phyloP scores from a whole-genome alignment of 1,284 basidiomycete genomes.

The Boletellus dicymbophilus region DNA sequence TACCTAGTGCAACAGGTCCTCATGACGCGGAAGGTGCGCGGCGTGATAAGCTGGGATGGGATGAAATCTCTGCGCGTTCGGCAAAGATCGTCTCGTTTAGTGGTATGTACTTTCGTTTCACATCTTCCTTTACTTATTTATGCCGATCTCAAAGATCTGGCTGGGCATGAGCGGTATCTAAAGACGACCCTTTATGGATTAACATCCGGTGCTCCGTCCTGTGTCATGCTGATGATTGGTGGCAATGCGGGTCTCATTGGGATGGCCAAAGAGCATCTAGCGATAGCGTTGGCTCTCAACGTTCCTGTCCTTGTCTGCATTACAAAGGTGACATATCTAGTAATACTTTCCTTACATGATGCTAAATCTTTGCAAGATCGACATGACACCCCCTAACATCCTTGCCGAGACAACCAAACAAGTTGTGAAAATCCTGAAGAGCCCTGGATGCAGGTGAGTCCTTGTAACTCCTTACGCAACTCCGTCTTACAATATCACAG shows the following conservation, averaged over 20 bases:
- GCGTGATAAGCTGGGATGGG: slow-evolving; percentile 91
- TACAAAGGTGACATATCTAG: slow-evolving; percentile 71
- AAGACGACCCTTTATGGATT: slow-evolving; percentile 96
- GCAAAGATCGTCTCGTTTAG: slow-evolving; percentile 97
- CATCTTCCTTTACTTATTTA: neutral
- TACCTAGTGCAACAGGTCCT: slow-evolving; percentile 61
- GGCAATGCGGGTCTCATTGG: slow-evolving; percentile 96
- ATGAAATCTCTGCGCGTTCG: slow-evolving; percentile 90
- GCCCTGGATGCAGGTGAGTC: slow-evolving; percentile 85
- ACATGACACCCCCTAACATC: slow-evolving; percentile 96
- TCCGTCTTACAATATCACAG: slow-evolving; percentile 36
- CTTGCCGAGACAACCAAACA: slow-evolving; percentile 91
- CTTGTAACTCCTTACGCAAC: neutral
- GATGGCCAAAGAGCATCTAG: slow-evolving; percentile 98
- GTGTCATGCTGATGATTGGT: slow-evolving; percentile 95
- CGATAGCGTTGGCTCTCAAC: slow-evolving; percentile 91
- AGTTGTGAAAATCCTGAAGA: slow-evolving; percentile 90
- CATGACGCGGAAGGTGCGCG: slow-evolving; percentile 65
- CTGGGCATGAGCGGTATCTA: slow-evolving; percentile 88
- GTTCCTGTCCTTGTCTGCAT: slow-evolving; percentile 95
- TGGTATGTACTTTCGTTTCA: slow-evolving; percentile 42
- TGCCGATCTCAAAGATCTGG: slow-evolving; percentile 60
- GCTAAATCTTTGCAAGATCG: slow-evolving; percentile 55
- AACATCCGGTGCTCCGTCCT: slow-evolving; percentile 93
- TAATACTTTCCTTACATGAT: neutral